These are phyloP conservation scores for Fraxinus dipetala DNA, from an alignment of 305 asterid genomes.

Conservation along the genomic window DNA sequence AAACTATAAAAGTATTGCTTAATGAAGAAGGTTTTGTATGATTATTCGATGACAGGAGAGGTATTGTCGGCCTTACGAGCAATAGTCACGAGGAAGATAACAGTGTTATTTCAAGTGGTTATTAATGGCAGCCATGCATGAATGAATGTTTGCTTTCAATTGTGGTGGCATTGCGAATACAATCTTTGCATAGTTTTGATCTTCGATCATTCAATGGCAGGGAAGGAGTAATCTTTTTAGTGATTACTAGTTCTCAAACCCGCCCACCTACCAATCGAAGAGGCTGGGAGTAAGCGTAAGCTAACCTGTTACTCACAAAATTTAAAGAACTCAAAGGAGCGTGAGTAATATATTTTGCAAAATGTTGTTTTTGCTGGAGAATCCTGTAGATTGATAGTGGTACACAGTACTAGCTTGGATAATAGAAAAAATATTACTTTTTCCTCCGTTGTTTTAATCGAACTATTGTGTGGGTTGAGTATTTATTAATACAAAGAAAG, in stretches of 20 bases:
- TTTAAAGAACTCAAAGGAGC: too few species aligned
- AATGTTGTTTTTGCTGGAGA: not conserved
- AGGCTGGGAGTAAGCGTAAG: too few species aligned
- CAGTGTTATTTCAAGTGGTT: not conserved
- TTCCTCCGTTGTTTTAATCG: not conserved
- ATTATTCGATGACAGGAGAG: not conserved
- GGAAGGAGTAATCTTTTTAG: not conserved
- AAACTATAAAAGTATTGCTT: slow-evolving; percentile 3
- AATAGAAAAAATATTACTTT: not conserved
- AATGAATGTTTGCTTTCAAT: not conserved
- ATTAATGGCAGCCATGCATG: not conserved
- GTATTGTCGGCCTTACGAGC: not conserved
- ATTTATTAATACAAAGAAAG: not conserved
- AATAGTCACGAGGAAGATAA: not conserved
- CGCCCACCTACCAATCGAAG: too few species aligned
- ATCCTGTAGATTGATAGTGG: not conserved
- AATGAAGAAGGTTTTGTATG: not conserved
- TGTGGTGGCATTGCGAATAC: not conserved
- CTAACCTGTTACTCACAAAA: too few species aligned
- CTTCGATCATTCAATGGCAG: not conserved
- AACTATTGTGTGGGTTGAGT: not conserved
- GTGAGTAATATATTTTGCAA: too few species aligned
- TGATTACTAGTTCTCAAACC: not conserved
- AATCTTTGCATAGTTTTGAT: not conserved
- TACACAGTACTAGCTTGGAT: not conserved